Evolutionary conservation across 441 rosid genomes (phyloP), one percentile per base, ranked within the genome.

Genomic region (Pelargonium fulgidum): DNA sequence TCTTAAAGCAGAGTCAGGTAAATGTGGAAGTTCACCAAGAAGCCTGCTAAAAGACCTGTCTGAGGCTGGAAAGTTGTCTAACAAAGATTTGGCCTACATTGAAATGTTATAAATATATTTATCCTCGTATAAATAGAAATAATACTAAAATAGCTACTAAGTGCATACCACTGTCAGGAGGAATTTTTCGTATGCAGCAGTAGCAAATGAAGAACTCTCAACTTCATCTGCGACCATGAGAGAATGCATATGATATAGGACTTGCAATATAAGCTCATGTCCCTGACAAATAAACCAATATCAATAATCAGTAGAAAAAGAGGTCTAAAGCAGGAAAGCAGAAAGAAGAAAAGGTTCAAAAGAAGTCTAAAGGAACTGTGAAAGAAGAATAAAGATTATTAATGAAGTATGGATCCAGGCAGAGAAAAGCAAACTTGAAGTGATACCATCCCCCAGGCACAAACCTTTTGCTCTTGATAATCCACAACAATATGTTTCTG

Each of bases 21-120:
- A 78, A 75, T 84, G 70, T 56, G 99, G 99, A 79, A 85, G 97
- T 85, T 96, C 99, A 65, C 97, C 91, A 62, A 96, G 89, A 84
- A 96, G 93, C 82, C 89, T 87, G 81, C 97, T 93, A 73, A 96
- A 87, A 73, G 96, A 93, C 84, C 90, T 96, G 83, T 96, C 98
- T 54, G 93, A 87, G 77, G 99, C 89, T 59, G 98, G 99, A 82
- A 93, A 86, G 73, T 85, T 76, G 70, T 86, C 93, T 72, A 96
- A 83, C 80, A 96, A 83, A 77, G 96, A 91, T 74, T 84, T 86
- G 62, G 93, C 94, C 99, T 96, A 77, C 84, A 87, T 56, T 17
- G 16, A 70, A 72, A 69, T 74, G 66, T 44, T 67, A 64, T 62
- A 66, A 74, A 75, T 80, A 80, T 81, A 80, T 68, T 66, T 72